Base-by-base conservation (phyloP, 352 stramenopile species). In the Phytophthora cactorum region DNA sequence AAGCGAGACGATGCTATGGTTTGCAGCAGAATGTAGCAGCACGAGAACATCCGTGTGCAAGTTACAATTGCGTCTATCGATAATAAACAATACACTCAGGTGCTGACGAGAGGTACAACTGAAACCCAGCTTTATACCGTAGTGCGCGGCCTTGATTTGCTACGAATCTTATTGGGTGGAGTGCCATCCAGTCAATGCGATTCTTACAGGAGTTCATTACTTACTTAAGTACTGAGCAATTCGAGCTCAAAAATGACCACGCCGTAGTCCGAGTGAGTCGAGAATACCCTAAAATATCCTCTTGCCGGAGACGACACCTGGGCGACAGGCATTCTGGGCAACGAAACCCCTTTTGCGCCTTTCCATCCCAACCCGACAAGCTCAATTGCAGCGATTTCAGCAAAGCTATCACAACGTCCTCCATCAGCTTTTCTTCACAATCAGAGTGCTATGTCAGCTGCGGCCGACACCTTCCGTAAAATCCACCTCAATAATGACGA, bases 401-500 rank as follows among this genome's bases (percentile, higher is more conserved):
- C 51, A 32, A 38, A 22, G 51, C 38, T 56, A 43, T 53, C 32
- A 17, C 14, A 4, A 49, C n/a, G n/a, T 29, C 15, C 27, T 22
- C 15, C 22, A 22, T 22, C 22, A 22, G 22, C 22, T 22, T 22
- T 22, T 12, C 15, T 46, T 43, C 29, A 31, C 34, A 52, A 17
- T 25, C 54, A 39, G n/a, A 63, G 43, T 34, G 27, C 31, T 17
- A 72, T 72, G 63, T 29, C 63, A 28, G 34, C 38, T 15, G 44
- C 43, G 29, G 60, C 68, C 28, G 72, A 66, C 9, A 76, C 56
- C 32, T 89, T 89, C 59, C 84, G 84, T 45, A 74, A 74, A 27
- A 52, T 89, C 15, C 76, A 78, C 29, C 56, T 92, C 39, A 89
- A 88, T 38, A 82, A 89, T 52, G 84, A 91, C 38, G 59, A 38